A percentile compares a stretch with the other conserved stretches of the same genome.
Evolutionary conservation across 1,284 basidiomycete species (phyloP).

Genomic region (Microstroma glucosiphilum): DNA sequence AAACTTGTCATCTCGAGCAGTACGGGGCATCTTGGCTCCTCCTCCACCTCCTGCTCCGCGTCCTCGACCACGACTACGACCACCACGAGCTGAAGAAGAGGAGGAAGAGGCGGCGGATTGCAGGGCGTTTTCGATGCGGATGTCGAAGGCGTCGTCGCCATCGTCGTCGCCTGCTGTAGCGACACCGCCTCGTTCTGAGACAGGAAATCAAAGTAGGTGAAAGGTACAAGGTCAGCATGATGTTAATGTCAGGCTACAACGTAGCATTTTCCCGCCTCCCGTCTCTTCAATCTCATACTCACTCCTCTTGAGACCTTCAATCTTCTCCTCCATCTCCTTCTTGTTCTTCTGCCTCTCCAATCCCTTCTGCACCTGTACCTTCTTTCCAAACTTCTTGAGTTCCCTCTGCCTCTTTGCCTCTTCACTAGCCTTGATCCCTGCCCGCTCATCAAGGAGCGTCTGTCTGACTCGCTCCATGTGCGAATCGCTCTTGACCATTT

Average conservation of each 20-base stretch:
- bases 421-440: constrained; percentile 83
- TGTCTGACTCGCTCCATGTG: constrained; percentile 97
- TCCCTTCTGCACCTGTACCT: constrained; percentile 81
- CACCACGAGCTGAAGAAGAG: too few species aligned
- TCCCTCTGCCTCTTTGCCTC: constrained; percentile 86
- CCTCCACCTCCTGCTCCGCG: constrained; percentile 15
- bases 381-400: constrained; percentile 96
- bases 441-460: constrained; percentile 78
- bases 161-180: constrained; percentile 54
- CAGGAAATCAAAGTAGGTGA: constrained; percentile 9
- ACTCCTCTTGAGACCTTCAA: constrained; percentile 60
- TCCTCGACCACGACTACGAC: background rate
- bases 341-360: constrained; percentile 68
- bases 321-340: constrained; percentile 67
- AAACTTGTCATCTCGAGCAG: constrained; percentile 40
- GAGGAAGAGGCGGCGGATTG: background rate
- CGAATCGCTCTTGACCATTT: constrained; percentile 96
- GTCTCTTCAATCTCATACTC: too few species aligned
- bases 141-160: constrained; percentile 67
- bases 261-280: too few species aligned
- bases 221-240: too few species aligned
- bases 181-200: constrained; percentile 52
- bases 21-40: constrained; percentile 36
- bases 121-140: constrained; percentile 59
- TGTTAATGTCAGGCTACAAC: too few species aligned